These are phyloP conservation scores for Blastobotrys petasosporus DNA, from an alignment of 1,139 yeast genomes.

Conservation along the genomic window DNA sequence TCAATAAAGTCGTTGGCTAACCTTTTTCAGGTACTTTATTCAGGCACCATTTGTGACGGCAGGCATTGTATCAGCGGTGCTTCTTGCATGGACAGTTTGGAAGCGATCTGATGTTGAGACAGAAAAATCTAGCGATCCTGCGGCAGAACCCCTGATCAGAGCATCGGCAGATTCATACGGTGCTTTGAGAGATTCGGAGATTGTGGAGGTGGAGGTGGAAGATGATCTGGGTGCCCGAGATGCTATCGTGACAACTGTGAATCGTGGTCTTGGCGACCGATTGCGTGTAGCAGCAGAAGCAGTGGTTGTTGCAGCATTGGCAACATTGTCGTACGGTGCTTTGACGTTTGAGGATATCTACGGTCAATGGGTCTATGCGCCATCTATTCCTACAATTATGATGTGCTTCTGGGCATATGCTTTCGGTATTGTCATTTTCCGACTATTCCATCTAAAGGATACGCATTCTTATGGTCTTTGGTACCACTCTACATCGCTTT, in stretches of 20 bases:
- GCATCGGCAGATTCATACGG: constrained; percentile 12
- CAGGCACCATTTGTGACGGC: constrained; percentile 19
- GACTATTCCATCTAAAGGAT: constrained; percentile 44
- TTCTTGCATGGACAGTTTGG: constrained; percentile 15
- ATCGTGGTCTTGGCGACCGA: constrained; percentile 24
- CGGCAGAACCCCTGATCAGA: constrained; percentile 21
- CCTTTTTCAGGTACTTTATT: constrained; percentile 25
- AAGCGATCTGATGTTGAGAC: constrained; percentile 12
- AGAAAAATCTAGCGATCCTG: constrained; percentile 14
- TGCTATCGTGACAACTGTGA: constrained; percentile 25
- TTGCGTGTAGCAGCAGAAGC: constrained; percentile 26
- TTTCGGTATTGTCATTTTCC: constrained; percentile 43
- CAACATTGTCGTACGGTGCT: constrained; percentile 30
- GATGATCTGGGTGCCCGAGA: constrained; percentile 17
- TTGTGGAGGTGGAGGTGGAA: constrained; percentile 13
- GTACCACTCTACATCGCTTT: constrained; percentile 59
- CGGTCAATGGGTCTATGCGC: constrained; percentile 36
- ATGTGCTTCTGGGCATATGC: constrained; percentile 54
- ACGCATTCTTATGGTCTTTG: constrained; percentile 44
- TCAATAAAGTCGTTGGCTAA: constrained; percentile 1
- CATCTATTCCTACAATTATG: constrained; percentile 37
- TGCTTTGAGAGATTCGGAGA: constrained; percentile 14
- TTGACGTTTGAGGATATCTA: constrained; percentile 35
- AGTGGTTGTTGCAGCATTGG: constrained; percentile 19
- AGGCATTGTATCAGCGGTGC: constrained; percentile 16